These are phyloP conservation scores for Phialophora expanda DNA, from an alignment of 2,329 filamentous ascomycete genomes.

Conservation along the genomic window DNA sequence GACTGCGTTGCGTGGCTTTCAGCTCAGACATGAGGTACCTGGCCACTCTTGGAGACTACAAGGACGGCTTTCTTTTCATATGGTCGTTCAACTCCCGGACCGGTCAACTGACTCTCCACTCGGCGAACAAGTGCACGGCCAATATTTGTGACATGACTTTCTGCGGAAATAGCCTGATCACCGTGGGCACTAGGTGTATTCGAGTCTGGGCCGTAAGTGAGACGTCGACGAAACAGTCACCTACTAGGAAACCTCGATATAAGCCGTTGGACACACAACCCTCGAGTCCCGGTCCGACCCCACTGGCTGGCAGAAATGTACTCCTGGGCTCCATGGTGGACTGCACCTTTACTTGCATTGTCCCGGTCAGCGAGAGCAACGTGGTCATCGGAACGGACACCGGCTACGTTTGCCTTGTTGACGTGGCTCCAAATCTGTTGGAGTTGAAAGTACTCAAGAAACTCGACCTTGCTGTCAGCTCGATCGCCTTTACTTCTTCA, in stretches of 20 bases:
- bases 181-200: conserved; percentile 86
- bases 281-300: conserved; percentile 62
- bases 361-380: conserved; percentile 71
- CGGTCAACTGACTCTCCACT: conserved; percentile 77
- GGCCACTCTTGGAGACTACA: conserved; percentile 83
- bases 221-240: conserved; percentile 57
- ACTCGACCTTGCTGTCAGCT: conserved; percentile 29
- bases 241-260: conserved; percentile 64
- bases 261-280: conserved; percentile 45
- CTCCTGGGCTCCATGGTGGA: conserved; percentile 82
- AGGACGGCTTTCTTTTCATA: conserved; percentile 92
- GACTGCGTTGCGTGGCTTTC: conserved; percentile 86
- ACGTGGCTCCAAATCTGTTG: conserved; percentile 47
- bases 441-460: conserved; percentile 34
- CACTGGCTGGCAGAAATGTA: conserved; percentile 84
- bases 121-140: conserved; percentile 90
- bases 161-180: conserved; percentile 83
- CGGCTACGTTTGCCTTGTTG: conserved; percentile 86
- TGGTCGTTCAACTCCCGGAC: conserved; percentile 86
- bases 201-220: conserved; percentile 79
- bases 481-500: conserved; percentile 24
- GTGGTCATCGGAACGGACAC: conserved; percentile 85
- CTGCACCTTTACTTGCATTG: conserved; percentile 79
- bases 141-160: conserved; percentile 85
- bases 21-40: conserved; percentile 84